phyloP scores from a whole-genome alignment of 2,329 filamentous ascomycete genomes.

The Rhynchosporium graminicola region DNA sequence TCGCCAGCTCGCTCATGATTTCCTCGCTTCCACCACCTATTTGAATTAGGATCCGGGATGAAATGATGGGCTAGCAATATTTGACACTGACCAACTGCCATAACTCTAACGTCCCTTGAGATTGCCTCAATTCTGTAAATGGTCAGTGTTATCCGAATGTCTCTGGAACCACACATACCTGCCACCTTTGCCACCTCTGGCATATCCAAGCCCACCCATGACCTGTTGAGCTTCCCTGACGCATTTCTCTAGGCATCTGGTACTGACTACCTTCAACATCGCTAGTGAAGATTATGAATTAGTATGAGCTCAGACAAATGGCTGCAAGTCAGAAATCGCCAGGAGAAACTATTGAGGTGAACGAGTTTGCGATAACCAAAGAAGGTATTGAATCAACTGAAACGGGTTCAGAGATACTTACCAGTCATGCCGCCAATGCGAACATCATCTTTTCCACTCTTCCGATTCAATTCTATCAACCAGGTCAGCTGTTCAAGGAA shows the following conservation, averaged over 20 bases:
- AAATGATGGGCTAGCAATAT: too few species aligned
- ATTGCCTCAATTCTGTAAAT: conserved; percentile 51
- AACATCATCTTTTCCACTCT: conserved; percentile 37
- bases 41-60: conserved; percentile 10
- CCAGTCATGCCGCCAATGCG: conserved; percentile 52
- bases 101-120: conserved; percentile 52
- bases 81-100: conserved; percentile 41
- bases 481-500: conserved; percentile 62
- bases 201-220: conserved; percentile 54
- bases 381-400: not conserved
- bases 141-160: conserved; percentile 15
- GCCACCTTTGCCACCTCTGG: conserved; percentile 50
- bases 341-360: not conserved
- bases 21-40: conserved; percentile 41
- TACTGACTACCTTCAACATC: conserved; percentile 53
- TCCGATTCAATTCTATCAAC: conserved; percentile 35
- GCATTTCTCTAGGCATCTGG: conserved; percentile 53
- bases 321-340: not conserved
- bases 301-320: not conserved
- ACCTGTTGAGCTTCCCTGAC: conserved; percentile 58
- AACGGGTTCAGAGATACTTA: not conserved
- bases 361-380: too few species aligned
- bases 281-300: conserved; percentile 36
- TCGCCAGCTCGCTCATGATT: conserved; percentile 39
- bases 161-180: conserved; percentile 24